Percentiles rank a stretch among this genome's conserved stretches.
phyloP scores from a whole-genome alignment of 208 protist species.

The Leishmania tarentolae region DNA sequence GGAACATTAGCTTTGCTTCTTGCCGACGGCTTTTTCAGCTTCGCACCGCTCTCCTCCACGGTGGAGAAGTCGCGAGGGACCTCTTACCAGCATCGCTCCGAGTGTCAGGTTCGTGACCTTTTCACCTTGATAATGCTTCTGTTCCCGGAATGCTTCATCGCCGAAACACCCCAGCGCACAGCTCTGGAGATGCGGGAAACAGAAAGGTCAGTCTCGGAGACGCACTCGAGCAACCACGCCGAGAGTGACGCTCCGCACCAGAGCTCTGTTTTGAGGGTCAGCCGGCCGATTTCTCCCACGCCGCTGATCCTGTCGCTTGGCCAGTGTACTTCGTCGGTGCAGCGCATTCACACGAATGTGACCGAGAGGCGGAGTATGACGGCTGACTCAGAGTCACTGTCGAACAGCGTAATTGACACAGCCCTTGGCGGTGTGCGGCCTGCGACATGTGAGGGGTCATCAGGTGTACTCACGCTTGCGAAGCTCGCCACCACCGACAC shows the following conservation, averaged over 20 bases:
- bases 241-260: neutral
- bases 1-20: constrained; percentile 43
- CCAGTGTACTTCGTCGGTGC: neutral
- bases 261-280: neutral
- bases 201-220: neutral
- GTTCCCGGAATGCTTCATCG: constrained; percentile 76
- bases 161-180: constrained; percentile 9
- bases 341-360: neutral
- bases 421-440: neutral
- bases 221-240: neutral
- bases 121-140: constrained; percentile 63
- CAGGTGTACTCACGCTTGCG: neutral
- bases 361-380: too few relatives aligned
- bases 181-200: constrained; percentile 11
- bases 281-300: neutral
- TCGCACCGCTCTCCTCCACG: constrained; percentile 45
- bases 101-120: constrained; percentile 54
- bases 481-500: neutral
- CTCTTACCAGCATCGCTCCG: constrained; percentile 25
- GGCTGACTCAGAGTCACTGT: neutral
- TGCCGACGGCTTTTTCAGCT: constrained; percentile 61
- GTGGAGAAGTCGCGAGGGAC: constrained; percentile 28
- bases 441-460: neutral
- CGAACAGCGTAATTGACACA: neutral
- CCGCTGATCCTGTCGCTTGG: neutral